A percentile compares a stretch with the other conserved stretches of the same genome.
Conservation (phyloP, 2,329 filamentous ascomycete species). For the Nectriaceae sp. region DNA sequence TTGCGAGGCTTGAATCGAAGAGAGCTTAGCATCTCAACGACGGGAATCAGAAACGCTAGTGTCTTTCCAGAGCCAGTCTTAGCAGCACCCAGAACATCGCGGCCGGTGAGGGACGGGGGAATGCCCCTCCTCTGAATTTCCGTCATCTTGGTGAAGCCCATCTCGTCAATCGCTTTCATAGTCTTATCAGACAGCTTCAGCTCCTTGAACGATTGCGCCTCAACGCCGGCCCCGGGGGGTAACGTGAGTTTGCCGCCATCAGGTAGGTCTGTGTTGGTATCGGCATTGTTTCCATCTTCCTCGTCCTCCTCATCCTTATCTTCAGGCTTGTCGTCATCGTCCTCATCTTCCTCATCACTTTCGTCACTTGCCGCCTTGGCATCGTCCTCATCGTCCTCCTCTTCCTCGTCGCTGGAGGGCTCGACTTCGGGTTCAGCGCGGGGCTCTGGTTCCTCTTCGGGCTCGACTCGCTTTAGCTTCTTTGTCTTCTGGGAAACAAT, state of each 20-base stretch:
- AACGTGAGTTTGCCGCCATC: conserved; percentile 47
- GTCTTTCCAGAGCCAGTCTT: conserved; percentile 98
- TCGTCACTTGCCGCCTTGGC: conserved; percentile 27
- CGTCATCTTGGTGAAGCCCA: conserved; percentile 96
- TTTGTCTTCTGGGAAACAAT: conserved; percentile 40
- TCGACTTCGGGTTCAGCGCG: conserved; percentile 26
- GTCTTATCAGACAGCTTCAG: conserved; percentile 87
- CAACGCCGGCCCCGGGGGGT: conserved; percentile 53
- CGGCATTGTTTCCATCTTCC: conserved; percentile 34
- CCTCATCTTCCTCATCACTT: conserved; percentile 27
- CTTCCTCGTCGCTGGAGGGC: conserved; percentile 29
- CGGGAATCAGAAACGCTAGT: conserved; percentile 89
- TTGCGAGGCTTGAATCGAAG: conserved; percentile 94
- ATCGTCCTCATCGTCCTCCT: conserved; percentile 30
- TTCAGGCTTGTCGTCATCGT: conserved; percentile 30
- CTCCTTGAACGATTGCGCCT: conserved; percentile 74
- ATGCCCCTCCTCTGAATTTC: conserved; percentile 89
- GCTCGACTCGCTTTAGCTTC: conserved; percentile 42
- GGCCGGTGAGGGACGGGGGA: conserved; percentile 83
- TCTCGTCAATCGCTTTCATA: conserved; percentile 81
- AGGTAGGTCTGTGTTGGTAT: conserved; percentile 36
- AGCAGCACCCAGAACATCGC: conserved; percentile 90
- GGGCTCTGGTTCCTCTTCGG: conserved; percentile 28
- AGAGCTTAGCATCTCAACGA: conserved; percentile 87
- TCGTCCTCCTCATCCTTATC: conserved; percentile 26